Evolutionary conservation across 2,329 filamentous ascomycete genomes (phyloP), one percentile per base, ranked within the genome.

Genomic region (Aspergillus texensis): DNA sequence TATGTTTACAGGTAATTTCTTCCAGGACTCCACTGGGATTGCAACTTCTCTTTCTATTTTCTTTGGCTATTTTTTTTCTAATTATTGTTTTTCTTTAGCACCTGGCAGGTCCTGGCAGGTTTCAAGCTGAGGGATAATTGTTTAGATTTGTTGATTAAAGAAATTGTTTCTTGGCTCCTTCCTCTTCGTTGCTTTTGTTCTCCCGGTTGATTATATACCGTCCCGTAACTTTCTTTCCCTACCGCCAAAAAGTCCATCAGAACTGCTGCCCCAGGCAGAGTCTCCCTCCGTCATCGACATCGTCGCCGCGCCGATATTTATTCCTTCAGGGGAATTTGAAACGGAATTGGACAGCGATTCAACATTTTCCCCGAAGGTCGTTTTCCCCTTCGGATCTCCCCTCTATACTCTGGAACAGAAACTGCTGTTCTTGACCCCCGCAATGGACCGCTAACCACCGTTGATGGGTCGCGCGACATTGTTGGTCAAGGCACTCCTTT

Each of bases 391-490:
- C 26, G 30, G 32, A 28, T 60, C 43, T 45, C 50, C 61, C 45
- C 34, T 58, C 48, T 28, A 61, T 19, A 53, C 28, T 60, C 52
- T 57, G 46, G 62, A 67, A 68, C 64, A 67, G 65, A 66, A 41
- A 61, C 54, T 61, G 58, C 63, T 68, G 67, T 70, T 65, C 65
- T 65, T 65, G 62, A 67, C 68, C 65, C 72, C 72, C 76, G 75
- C 74, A 71, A 79, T 79, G 77, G 77, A 78, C 72, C 72, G 73
- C 69, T 79, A 78, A 69, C 71, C 70, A 68, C 67, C 60, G 61
- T 71, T 65, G 60, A 68, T 66, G 71, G 71, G 74, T 77, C 74
- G 75, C 75, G 74, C 76, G 71, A 75, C 73, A 67, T 70, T 77
- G 75, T 71, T 71, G 68, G 72, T 77, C 71, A 74, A 69, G 71